Evolutionary conservation across 805 yeast species (phyloP).

Genomic region (Zygotorulaspora chibaensis): DNA sequence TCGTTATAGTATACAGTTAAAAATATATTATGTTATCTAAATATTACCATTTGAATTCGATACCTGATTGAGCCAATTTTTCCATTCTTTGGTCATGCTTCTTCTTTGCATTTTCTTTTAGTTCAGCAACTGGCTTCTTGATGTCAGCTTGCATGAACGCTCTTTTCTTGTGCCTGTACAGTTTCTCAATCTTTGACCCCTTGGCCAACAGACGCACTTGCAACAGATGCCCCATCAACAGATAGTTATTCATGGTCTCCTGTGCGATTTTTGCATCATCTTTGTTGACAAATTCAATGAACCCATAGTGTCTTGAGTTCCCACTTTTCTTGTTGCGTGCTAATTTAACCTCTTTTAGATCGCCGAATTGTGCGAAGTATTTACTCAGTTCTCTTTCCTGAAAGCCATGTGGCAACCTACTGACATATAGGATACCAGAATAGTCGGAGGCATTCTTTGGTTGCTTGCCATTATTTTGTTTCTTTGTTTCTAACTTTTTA

Average conservation of each 20-base stretch:
- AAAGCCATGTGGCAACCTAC: conserved; percentile 90
- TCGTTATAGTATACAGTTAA: conserved; percentile 1
- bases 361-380: conserved; percentile 90
- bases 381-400: conserved; percentile 69
- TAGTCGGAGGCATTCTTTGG: conserved; percentile 30
- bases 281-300: conserved; percentile 69
- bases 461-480: conserved; percentile 18
- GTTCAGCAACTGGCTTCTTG: conserved; percentile 30
- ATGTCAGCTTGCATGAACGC: conserved; percentile 32
- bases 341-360: conserved; percentile 67
- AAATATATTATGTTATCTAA: neutral
- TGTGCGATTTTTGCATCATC: conserved; percentile 86
- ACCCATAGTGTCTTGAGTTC: conserved; percentile 85
- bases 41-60: conserved; percentile 35
- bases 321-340: conserved; percentile 91
- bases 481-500: conserved; percentile 29
- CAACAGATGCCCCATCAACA: conserved; percentile 80
- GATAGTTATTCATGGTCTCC: conserved; percentile 94
- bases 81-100: conserved; percentile 35
- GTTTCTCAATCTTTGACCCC: conserved; percentile 43
- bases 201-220: conserved; percentile 53
- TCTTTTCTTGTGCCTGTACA: conserved; percentile 35
- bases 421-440: conserved; percentile 77
- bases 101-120: conserved; percentile 32
- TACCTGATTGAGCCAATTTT: conserved; percentile 36